phyloP scores from a whole-genome alignment of 139 green algal genomes.

The Chlamydomonas incerta region DNA sequence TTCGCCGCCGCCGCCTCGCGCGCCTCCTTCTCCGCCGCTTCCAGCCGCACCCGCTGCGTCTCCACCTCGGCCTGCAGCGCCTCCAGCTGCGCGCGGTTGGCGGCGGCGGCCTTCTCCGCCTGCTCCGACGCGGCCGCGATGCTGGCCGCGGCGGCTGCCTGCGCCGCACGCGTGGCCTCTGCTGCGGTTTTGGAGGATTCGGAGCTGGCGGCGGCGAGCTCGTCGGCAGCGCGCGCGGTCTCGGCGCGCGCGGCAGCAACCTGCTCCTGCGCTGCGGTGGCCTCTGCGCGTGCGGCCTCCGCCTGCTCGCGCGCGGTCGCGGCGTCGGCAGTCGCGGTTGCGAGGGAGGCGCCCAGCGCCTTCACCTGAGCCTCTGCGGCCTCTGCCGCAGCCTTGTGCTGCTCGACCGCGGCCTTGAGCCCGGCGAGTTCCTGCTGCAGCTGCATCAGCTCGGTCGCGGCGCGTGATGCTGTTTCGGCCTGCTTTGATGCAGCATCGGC shows the following conservation, averaged over 20 bases:
- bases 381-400: slow-evolving; percentile 1
- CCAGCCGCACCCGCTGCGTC: not conserved
- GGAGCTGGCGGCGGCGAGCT: not conserved
- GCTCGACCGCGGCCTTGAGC: not conserved
- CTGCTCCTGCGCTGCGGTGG: not conserved
- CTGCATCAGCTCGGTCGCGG: no score
- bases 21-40: not conserved
- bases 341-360: not conserved
- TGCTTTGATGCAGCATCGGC: no score
- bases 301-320: not conserved
- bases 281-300: not conserved
- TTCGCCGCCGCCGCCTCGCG: not conserved
- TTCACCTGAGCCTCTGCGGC: not conserved
- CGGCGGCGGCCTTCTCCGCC: slow-evolving; percentile 1
- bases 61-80: not conserved
- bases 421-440: not conserved
- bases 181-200: not conserved
- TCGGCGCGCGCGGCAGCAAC: not conserved
- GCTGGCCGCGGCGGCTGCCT: not conserved
- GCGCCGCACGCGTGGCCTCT: not conserved
- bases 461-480: no score
- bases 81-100: slow-evolving; percentile 23
- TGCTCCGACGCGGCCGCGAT: not conserved
- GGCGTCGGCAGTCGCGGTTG: not conserved
- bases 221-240: not conserved